Conservation (phyloP, 306 rosid genomes). For the Phaseolus lunatus region DNA sequence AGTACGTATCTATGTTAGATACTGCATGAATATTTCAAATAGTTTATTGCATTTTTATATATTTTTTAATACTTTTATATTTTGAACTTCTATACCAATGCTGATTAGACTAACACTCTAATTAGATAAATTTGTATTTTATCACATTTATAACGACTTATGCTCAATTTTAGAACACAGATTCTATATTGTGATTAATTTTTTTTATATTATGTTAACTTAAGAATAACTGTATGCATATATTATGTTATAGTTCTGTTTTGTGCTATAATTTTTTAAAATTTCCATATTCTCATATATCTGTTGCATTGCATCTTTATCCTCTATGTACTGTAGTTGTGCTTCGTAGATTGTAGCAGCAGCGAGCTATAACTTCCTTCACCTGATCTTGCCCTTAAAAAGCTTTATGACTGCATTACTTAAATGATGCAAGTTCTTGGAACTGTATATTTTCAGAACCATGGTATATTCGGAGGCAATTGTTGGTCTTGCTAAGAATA, state of each 20-base stretch:
- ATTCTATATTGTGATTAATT: background rate
- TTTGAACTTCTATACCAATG: background rate
- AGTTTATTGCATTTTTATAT: background rate
- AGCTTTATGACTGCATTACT: background rate
- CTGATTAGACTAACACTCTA: background rate
- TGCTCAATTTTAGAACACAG: background rate
- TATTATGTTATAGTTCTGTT: background rate
- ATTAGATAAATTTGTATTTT: background rate
- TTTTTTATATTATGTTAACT: background rate
- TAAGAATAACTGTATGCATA: background rate
- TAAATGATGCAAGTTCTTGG: slow-evolving; percentile 6
- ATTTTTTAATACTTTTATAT: background rate
- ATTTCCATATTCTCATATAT: background rate
- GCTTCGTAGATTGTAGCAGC: background rate
- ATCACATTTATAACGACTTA: background rate
- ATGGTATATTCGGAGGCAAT: background rate
- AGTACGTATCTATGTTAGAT: background rate
- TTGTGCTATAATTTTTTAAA: background rate
- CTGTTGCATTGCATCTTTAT: background rate
- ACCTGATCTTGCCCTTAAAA: slow-evolving; percentile 16
- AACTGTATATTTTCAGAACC: slow-evolving; percentile 8
- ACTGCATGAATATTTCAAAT: background rate
- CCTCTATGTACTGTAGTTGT: background rate
- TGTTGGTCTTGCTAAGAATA: slow-evolving; percentile 25
- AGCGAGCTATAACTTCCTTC: background rate